These are phyloP conservation scores for Rhodotorula diobovata DNA, from an alignment of 768 basidiomycete species.

Conservation along the genomic window DNA sequence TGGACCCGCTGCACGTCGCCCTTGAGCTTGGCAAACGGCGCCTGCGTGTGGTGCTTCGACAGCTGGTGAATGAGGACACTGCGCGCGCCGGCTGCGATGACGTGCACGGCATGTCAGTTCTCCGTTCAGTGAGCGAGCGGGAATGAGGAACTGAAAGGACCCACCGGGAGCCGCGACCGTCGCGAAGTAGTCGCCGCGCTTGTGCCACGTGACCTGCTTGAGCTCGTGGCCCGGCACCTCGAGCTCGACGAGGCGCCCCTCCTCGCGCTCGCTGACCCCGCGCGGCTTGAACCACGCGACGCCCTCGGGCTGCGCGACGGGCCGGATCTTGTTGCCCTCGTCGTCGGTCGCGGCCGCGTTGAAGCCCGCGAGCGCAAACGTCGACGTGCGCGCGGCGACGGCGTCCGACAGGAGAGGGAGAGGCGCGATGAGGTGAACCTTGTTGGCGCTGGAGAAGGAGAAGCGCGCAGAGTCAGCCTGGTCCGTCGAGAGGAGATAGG, in stretches of 20 bases:
- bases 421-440: conserved; percentile 71
- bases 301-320: conserved; percentile 42
- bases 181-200: conserved; percentile 89
- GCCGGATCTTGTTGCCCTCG: conserved; percentile 26
- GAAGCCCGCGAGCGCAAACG: conserved; percentile 60
- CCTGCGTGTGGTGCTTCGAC: conserved; percentile 88
- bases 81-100: conserved; percentile 58
- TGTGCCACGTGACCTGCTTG: conserved; percentile 84
- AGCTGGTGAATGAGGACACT: conserved; percentile 95
- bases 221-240: conserved; percentile 52
- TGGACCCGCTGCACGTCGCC: conserved; percentile 82
- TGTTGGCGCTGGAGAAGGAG: conserved; percentile 61
- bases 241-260: conserved; percentile 49
- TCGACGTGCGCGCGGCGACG: conserved; percentile 58
- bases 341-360: conserved; percentile 54
- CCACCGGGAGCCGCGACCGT: conserved; percentile 67
- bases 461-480: not conserved
- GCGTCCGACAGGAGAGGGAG: conserved; percentile 65
- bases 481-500: not conserved
- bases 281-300: conserved; percentile 49
- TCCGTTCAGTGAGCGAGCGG: not conserved
- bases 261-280: conserved; percentile 46
- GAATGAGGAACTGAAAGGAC: not conserved
- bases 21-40: conserved; percentile 93
- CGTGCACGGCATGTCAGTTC: not conserved